Evolutionary conservation across 2,329 filamentous ascomycete genomes (phyloP).

Genomic region (Nakataea oryzae): DNA sequence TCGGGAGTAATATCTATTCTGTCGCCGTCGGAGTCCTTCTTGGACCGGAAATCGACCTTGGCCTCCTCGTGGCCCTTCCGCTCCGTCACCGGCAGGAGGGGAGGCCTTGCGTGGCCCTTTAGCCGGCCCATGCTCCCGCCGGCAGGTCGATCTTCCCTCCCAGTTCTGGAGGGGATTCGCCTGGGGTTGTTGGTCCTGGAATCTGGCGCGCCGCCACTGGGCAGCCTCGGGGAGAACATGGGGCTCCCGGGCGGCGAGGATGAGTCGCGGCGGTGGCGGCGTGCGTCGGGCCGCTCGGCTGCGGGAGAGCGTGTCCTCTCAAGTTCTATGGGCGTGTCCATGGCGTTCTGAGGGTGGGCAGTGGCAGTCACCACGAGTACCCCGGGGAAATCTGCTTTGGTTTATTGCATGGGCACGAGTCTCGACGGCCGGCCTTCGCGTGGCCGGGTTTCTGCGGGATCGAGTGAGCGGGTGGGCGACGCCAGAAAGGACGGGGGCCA

Average conservation of each 20-base stretch:
- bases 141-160: slow-evolving; percentile 4
- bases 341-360: slow-evolving; percentile 4
- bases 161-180: slow-evolving; percentile 1
- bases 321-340: slow-evolving; percentile 14
- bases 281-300: slow-evolving; percentile 5
- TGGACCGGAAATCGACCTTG: slow-evolving; percentile 23
- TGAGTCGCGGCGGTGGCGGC: slow-evolving; percentile 2
- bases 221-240: slow-evolving; percentile 1
- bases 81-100: slow-evolving; percentile 35
- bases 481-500: neutral
- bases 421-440: neutral
- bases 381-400: neutral
- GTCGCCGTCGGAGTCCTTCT: slow-evolving; percentile 46
- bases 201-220: slow-evolving; percentile 6
- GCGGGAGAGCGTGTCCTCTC: slow-evolving; percentile 9
- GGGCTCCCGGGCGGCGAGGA: slow-evolving; percentile 5
- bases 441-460: neutral
- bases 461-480: neutral
- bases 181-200: slow-evolving; percentile 6
- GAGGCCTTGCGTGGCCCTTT: slow-evolving; percentile 17
- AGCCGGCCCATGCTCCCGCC: slow-evolving; percentile 12
- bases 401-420: neutral
- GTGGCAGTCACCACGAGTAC: neutral
- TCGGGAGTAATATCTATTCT: slow-evolving; percentile 50
- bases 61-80: slow-evolving; percentile 31